A percentile compares a stretch with the other conserved stretches of the same genome.
These are phyloP conservation scores for Gelatoporia subvermispora DNA, from an alignment of 768 basidiomycete species.

Conservation along the genomic window DNA sequence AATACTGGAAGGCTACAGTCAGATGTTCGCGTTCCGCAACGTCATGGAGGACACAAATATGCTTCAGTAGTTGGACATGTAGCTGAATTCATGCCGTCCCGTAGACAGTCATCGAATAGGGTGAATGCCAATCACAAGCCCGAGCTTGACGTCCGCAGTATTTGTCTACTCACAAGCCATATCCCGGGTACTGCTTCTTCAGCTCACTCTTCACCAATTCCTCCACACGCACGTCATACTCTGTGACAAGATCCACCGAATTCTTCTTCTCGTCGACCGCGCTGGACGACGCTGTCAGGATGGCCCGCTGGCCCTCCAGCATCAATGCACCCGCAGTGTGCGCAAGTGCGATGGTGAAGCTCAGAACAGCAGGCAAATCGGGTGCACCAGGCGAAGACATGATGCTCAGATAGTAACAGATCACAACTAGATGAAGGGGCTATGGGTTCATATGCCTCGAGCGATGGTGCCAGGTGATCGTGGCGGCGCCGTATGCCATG, in stretches of 20 bases:
- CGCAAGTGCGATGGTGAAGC: constrained; percentile 68
- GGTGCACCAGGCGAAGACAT: constrained; percentile 5
- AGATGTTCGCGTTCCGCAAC: constrained; percentile 2
- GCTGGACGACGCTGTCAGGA: constrained; percentile 42
- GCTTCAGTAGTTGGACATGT: neutral
- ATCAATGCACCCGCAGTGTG: constrained; percentile 72
- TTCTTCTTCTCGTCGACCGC: constrained; percentile 83
- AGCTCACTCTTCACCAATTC: constrained; percentile 74
- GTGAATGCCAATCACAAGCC: neutral
- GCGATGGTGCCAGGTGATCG: no score
- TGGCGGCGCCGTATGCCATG: no score
- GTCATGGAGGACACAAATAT: neutral
- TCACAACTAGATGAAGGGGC: no score
- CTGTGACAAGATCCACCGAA: constrained; percentile 90
- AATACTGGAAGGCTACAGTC: constrained; percentile 47
- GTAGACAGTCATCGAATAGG: neutral
- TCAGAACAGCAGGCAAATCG: constrained; percentile 58
- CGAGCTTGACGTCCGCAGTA: neutral
- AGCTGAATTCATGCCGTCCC: neutral
- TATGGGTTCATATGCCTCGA: no score
- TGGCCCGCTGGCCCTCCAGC: constrained; percentile 70
- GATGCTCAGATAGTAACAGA: neutral
- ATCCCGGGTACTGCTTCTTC: constrained; percentile 59
- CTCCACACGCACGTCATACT: constrained; percentile 91
- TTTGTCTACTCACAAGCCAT: constrained; percentile 68